Conservation (phyloP, 805 yeast genomes). For the Candida sphagnicola region DNA sequence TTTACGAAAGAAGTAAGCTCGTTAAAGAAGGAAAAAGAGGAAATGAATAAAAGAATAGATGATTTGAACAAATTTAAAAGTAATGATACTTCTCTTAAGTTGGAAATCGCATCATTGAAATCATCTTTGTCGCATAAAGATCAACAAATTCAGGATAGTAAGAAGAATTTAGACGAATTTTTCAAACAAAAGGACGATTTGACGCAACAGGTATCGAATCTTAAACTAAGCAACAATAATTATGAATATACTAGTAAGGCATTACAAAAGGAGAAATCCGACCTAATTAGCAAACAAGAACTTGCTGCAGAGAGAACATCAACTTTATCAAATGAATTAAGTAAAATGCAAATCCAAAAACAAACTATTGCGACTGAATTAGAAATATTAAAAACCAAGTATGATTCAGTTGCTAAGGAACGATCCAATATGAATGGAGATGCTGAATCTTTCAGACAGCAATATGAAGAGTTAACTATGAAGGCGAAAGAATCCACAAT, state of each 20-base stretch:
- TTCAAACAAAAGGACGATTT: constrained; percentile 37
- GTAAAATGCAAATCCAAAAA: constrained; percentile 41
- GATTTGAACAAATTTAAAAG: constrained; percentile 28
- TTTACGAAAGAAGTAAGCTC: constrained; percentile 20
- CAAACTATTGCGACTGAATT: constrained; percentile 36
- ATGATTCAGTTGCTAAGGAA: constrained; percentile 30
- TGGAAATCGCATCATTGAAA: constrained; percentile 46
- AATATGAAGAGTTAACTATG: constrained; percentile 68
- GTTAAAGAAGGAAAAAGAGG: constrained; percentile 33
- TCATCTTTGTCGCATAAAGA: constrained; percentile 45
- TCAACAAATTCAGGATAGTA: constrained; percentile 33
- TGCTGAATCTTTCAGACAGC: constrained; percentile 47
- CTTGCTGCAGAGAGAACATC: constrained; percentile 23
- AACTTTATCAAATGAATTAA: constrained; percentile 31
- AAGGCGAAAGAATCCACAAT: constrained; percentile 61
- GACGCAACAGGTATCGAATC: constrained; percentile 32
- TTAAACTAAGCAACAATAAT: constrained; percentile 38
- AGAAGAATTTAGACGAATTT: constrained; percentile 29
- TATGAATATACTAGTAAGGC: constrained; percentile 31
- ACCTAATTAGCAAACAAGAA: constrained; percentile 41
- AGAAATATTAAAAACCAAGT: constrained; percentile 36
- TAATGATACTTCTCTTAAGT: constrained; percentile 42
- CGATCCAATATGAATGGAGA: constrained; percentile 38
- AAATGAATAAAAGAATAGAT: constrained; percentile 27
- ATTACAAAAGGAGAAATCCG: constrained; percentile 36